Percentiles rank a stretch among this genome's conserved stretches.
These are phyloP conservation scores for Pythium aristosporum DNA, from an alignment of 352 stramenopile species.

Conservation along the genomic window DNA sequence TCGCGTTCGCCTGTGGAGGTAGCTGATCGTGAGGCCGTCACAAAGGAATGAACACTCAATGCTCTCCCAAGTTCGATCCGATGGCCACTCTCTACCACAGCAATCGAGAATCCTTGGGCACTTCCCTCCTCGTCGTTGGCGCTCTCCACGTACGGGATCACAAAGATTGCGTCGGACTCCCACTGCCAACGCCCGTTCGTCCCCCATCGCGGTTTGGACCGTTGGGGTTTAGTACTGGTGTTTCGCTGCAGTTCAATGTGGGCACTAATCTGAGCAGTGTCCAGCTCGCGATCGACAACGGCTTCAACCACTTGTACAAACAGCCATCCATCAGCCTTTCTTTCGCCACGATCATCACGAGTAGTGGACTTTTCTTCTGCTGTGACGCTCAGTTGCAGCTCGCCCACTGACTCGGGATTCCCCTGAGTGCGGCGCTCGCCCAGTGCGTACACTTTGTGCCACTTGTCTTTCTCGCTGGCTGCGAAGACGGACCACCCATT, in stretches of 20 bases:
- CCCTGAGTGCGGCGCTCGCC: neutral
- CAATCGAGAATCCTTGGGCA: neutral
- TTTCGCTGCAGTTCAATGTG: conserved; percentile 1
- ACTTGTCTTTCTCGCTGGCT: conserved; percentile 8
- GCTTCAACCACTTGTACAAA: conserved; percentile 11
- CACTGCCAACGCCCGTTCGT: conserved; percentile 15
- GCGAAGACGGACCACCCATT: conserved; percentile 16
- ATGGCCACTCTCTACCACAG: neutral
- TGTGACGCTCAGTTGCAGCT: conserved; percentile 23
- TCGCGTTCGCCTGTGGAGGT: neutral
- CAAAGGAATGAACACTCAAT: neutral
- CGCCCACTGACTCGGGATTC: conserved; percentile 15
- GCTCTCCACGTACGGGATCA: neutral
- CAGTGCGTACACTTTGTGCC: conserved; percentile 23
- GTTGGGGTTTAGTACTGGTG: neutral
- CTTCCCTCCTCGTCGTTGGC: neutral
- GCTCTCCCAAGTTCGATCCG: neutral
- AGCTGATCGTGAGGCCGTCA: neutral
- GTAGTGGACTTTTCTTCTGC: neutral
- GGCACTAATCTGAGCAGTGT: neutral
- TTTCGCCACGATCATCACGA: neutral
- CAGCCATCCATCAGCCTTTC: conserved; percentile 12
- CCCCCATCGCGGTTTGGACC: conserved; percentile 3
- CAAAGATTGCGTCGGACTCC: conserved; percentile 10
- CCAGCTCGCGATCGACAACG: neutral